Percentiles rank a stretch among this genome's conserved stretches.
phyloP scores from a whole-genome alignment of 2,329 filamentous ascomycete species.

The Tolypocladium guangdongense region DNA sequence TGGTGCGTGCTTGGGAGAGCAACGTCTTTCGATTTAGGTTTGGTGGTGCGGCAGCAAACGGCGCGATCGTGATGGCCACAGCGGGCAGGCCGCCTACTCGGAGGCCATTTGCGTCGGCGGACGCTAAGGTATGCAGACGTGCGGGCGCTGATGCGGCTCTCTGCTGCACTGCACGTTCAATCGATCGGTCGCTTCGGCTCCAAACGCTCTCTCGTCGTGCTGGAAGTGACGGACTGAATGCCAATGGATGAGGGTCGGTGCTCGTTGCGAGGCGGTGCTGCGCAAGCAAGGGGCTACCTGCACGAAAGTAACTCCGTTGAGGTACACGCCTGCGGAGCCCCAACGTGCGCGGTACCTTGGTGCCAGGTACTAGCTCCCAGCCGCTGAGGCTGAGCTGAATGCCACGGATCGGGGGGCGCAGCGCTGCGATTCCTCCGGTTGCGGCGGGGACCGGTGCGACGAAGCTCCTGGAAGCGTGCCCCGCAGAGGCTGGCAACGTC shows the following conservation, averaged over 20 bases:
- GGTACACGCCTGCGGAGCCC: not conserved
- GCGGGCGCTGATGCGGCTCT: not conserved
- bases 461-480: not conserved
- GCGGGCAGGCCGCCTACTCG: not conserved
- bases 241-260: not conserved
- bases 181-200: not conserved
- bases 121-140: not conserved
- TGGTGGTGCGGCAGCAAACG: constrained; percentile 2
- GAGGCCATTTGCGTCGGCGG: not conserved
- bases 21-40: not conserved
- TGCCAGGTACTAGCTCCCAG: not conserved
- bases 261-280: not conserved
- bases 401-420: not conserved
- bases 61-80: constrained; percentile 1
- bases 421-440: not conserved
- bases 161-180: not conserved
- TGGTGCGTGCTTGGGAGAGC: not conserved
- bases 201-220: not conserved
- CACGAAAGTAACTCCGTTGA: no score
- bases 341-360: not conserved
- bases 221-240: not conserved
- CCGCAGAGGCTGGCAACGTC: not conserved
- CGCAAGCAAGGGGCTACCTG: not conserved
- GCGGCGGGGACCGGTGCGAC: not conserved
- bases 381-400: not conserved